Evolutionary conservation across 768 basidiomycete genomes (phyloP).

Genomic region (Trametes cinnabarina): DNA sequence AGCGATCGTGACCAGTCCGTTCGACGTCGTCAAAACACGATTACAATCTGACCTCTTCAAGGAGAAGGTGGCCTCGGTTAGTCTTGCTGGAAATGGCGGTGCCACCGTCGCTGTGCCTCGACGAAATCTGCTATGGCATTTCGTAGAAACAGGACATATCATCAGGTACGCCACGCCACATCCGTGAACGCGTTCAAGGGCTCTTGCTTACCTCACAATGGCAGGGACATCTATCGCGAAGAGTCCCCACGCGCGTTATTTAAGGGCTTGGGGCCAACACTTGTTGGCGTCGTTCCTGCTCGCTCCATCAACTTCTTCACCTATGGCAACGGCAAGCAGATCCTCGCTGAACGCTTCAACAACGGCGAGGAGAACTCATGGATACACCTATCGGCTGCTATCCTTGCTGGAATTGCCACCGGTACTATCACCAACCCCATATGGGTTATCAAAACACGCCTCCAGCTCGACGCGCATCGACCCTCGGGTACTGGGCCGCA

Average conservation of each 20-base stretch:
- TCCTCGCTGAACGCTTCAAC: conserved; percentile 84
- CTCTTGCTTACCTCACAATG: neutral
- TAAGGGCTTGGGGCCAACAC: conserved; percentile 90
- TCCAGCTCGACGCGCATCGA: conserved; percentile 57
- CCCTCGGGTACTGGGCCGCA: conserved; percentile 11
- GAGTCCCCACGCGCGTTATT: conserved; percentile 90
- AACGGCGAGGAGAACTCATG: conserved; percentile 75
- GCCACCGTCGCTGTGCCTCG: conserved; percentile 30
- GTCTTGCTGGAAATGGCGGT: conserved; percentile 32
- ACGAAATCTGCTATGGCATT: conserved; percentile 77
- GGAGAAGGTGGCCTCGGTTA: conserved; percentile 38
- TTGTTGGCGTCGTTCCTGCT: conserved; percentile 94
- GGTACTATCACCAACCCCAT: conserved; percentile 95
- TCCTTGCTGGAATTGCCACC: conserved; percentile 81
- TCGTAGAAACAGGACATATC: conserved; percentile 91
- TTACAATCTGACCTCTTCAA: conserved; percentile 87
- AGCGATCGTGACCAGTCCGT: conserved; percentile 93
- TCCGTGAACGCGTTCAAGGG: neutral
- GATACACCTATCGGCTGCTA: conserved; percentile 85
- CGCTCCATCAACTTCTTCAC: conserved; percentile 97
- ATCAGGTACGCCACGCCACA: conserved; percentile 57
- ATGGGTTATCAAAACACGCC: conserved; percentile 97
- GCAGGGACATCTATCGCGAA: conserved; percentile 82
- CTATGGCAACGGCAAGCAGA: conserved; percentile 93
- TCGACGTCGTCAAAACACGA: conserved; percentile 98